Conservation (phyloP, 2,329 filamentous ascomycete species). For the Scortechinia acanthostroma region DNA sequence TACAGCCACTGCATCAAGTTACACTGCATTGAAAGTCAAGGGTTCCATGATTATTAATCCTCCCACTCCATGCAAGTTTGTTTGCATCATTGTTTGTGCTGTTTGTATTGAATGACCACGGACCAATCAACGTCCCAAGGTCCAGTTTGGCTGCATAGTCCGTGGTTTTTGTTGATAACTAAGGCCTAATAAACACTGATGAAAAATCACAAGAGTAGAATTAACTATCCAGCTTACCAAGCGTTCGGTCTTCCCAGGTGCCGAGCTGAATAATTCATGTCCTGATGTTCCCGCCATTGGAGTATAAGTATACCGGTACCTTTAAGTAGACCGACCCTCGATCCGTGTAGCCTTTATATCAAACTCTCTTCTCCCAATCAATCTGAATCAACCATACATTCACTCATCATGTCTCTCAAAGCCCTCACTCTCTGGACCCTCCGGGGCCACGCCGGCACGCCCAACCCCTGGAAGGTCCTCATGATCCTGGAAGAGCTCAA, state of each 20-base stretch:
- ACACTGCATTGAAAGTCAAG: neutral
- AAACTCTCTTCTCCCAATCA: slow-evolving; percentile 1
- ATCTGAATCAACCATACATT: too few relatives aligned
- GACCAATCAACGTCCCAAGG: slow-evolving; percentile 1
- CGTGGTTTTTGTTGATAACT: neutral
- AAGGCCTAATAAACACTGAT: neutral
- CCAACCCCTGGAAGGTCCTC: slow-evolving; percentile 14
- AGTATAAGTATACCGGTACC: neutral
- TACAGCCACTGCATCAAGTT: neutral
- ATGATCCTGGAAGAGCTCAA: slow-evolving; percentile 11
- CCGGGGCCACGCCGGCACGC: slow-evolving; percentile 3
- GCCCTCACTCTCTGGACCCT: too few relatives aligned
- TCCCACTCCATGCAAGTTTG: neutral
- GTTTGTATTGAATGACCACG: neutral
- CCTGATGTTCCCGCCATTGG: neutral
- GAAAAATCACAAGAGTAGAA: neutral
- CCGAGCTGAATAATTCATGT: slow-evolving; percentile 1
- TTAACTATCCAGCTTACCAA: neutral
- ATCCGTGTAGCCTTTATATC: neutral
- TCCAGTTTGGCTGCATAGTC: neutral
- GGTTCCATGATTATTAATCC: slow-evolving; percentile 1
- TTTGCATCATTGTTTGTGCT: slow-evolving; percentile 1
- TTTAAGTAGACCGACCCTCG: slow-evolving; percentile 1
- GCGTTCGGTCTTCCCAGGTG: neutral
- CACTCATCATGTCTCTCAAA: too few relatives aligned